Percentiles rank a stretch among this genome's conserved stretches.
These are phyloP conservation scores for Quercus alba DNA, from an alignment of 306 rosid species.

Conservation along the genomic window DNA sequence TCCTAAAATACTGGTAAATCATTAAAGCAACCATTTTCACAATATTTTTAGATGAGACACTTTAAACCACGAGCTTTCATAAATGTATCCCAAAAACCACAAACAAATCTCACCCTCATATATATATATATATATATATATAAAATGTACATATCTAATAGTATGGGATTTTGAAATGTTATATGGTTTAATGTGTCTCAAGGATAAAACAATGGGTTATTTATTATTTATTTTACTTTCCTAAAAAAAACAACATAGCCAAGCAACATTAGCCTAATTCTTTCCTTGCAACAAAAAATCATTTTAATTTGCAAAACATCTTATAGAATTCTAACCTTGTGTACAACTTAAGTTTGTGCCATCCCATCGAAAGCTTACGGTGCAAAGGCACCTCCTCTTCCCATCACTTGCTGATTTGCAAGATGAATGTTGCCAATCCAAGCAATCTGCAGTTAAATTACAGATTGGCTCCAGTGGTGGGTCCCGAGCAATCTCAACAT, in stretches of 20 bases:
- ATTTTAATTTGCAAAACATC: neutral
- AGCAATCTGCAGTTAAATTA: neutral
- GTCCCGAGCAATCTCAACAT: slow-evolving; percentile 16
- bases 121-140: no score
- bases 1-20: no score
- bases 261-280: neutral
- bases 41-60: no score
- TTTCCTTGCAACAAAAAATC: neutral
- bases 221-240: neutral
- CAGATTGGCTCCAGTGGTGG: slow-evolving; percentile 7
- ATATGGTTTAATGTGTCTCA: no score
- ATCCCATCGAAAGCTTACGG: neutral
- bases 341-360: neutral
- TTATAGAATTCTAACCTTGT: neutral
- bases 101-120: no score
- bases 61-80: no score
- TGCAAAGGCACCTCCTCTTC: slow-evolving; percentile 14
- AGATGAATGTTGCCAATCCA: slow-evolving; percentile 2
- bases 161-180: no score
- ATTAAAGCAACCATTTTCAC: no score
- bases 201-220: no score
- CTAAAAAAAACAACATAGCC: neutral
- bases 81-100: no score
- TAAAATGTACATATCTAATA: no score
- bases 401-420: slow-evolving; percentile 6